Conservation (phyloP, 495 filamentous ascomycete genomes). For the Viridothelium virens region DNA sequence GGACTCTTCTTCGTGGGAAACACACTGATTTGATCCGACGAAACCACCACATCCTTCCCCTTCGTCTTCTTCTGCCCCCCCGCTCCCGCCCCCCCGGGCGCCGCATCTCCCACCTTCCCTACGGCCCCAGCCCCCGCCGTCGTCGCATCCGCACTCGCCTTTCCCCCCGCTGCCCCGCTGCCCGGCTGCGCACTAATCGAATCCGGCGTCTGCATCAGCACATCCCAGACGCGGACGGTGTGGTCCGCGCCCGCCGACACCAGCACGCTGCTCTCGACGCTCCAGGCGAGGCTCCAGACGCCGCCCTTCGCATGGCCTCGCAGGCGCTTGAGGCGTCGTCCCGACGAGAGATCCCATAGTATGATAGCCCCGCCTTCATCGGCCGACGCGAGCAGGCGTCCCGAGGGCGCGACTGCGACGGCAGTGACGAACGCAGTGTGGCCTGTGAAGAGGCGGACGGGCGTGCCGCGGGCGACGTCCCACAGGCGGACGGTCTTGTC, state of each 20-base stretch:
- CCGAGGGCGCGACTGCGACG: slow-evolving; percentile 76
- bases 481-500: slow-evolving; percentile 96
- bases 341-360: slow-evolving; percentile 84
- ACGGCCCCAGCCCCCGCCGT: slow-evolving; percentile 37
- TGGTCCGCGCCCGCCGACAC: slow-evolving; percentile 86
- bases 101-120: slow-evolving; percentile 13
- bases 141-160: slow-evolving; percentile 22
- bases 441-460: slow-evolving; percentile 85
- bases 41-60: slow-evolving; percentile 82
- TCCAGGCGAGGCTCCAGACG: slow-evolving; percentile 87
- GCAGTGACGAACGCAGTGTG: slow-evolving; percentile 78
- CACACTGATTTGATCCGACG: slow-evolving; percentile 83
- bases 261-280: slow-evolving; percentile 77
- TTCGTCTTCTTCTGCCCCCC: slow-evolving; percentile 55
- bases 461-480: slow-evolving; percentile 75
- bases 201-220: slow-evolving; percentile 27
- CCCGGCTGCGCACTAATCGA: slow-evolving; percentile 52
- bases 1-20: slow-evolving; percentile 95
- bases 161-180: slow-evolving; percentile 45
- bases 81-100: slow-evolving; percentile 20
- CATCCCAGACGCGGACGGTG: slow-evolving; percentile 88
- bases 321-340: slow-evolving; percentile 78
- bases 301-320: slow-evolving; percentile 89
- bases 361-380: slow-evolving; percentile 79
- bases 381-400: slow-evolving; percentile 73